These are phyloP conservation scores for Thraustochytrium sp. DNA, from an alignment of 352 stramenopile genomes.

Conservation along the genomic window DNA sequence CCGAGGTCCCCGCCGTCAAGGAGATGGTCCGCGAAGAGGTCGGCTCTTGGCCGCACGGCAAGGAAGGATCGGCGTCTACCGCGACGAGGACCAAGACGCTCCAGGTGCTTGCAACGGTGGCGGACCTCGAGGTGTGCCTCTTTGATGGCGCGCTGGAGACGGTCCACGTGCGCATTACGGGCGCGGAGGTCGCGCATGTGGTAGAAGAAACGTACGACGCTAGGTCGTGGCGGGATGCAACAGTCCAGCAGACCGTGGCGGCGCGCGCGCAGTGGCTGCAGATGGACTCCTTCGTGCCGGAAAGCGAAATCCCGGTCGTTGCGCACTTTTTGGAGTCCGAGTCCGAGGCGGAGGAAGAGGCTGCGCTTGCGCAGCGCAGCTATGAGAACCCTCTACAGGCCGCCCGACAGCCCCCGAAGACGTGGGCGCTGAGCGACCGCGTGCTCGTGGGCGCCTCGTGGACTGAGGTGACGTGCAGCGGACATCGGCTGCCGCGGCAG, in stretches of 20 bases:
- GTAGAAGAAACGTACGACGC: neutral
- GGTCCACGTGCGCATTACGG: neutral
- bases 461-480: neutral
- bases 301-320: constrained; percentile 30
- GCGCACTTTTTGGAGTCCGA: constrained; percentile 5
- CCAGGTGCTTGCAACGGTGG: neutral
- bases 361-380: neutral
- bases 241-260: neutral
- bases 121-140: neutral
- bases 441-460: neutral
- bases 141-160: constrained; percentile 19
- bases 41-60: too few relatives aligned
- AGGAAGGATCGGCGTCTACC: too few relatives aligned
- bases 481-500: neutral
- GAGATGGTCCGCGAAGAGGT: too few relatives aligned
- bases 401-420: neutral
- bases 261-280: neutral
- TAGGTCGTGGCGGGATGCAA: neutral
- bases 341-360: neutral
- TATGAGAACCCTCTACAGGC: neutral
- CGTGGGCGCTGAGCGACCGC: neutral
- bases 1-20: too few relatives aligned
- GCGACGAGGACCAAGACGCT: neutral
- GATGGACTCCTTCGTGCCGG: constrained; percentile 28
- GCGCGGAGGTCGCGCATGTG: neutral